Base-by-base conservation (phyloP, 225 moss, liverwort and hornwort species). In the Pseudisothecium myosuroides region DNA sequence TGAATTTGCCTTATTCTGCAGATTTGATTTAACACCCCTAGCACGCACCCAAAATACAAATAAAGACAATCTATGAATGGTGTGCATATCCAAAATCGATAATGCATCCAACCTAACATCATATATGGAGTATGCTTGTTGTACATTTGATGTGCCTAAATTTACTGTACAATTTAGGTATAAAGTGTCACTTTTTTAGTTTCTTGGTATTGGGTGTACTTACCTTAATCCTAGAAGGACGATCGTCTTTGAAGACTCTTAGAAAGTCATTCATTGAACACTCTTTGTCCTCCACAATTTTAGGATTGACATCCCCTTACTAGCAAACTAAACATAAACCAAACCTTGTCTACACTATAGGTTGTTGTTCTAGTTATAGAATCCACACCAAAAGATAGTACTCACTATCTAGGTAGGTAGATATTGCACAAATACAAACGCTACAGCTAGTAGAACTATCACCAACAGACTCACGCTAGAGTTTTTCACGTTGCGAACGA, bases 101-200 rank as follows among this genome's bases (percentile, higher is more conserved):
- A 6, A 1, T 26, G 27, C 11, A 56, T 27, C 26, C 27, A 78
- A 78, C 26, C 0, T 39, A 5, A 18, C 28, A 39, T 59, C 7
- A 7, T n/a, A n/a, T n/a, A n/a, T n/a, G n/a, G n/a, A 5, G 2
- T 11, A 4, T 79, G 11, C 3, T 24, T 19, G 2, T 2, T 41
- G 19, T 29, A 8, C 12, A 80, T 8, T 28, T 41, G 12, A 0
- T 24, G n/a, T 15, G 6, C 6, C 2, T 26, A 24, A 26, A 12
- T 80, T 12, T 13, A 23, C 0, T 80, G 19, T 13, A 23, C 0
- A 1, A 56, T 16, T 26, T 26, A n/a, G 4, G 4, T 28, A 10
- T 18, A 54, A 3, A 18, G 2, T 3, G 32, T 76, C 13, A 24
- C 8, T 26, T 26, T n/a, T 27, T 58, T 15, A 56, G 1, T 58